Evolutionary conservation across 495 filamentous ascomycete genomes (phyloP).

Genomic region (Penicillium robsamsonii): DNA sequence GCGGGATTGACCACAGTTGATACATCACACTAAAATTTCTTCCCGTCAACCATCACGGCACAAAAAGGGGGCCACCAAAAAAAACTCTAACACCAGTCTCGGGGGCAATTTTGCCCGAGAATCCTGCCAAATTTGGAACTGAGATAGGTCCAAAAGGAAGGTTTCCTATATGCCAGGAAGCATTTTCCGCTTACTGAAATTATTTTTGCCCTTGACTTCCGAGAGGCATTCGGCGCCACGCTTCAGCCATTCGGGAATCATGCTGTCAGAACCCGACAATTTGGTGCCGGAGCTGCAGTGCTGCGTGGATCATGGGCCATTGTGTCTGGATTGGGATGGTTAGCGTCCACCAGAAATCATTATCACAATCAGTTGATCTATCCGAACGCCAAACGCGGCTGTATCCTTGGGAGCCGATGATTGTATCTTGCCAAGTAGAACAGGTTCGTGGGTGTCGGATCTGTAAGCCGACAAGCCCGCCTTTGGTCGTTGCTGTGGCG

Average conservation of each 20-base stretch:
- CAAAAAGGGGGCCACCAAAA: background rate
- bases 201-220: background rate
- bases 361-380: slow-evolving; percentile 3
- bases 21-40: slow-evolving; percentile 12
- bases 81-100: slow-evolving; percentile 1
- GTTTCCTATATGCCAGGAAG: slow-evolving; percentile 11
- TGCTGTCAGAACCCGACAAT: slow-evolving; percentile 37
- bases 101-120: background rate
- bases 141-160: background rate
- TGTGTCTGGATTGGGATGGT: background rate
- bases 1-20: slow-evolving; percentile 1
- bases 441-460: background rate
- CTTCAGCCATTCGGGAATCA: slow-evolving; percentile 5
- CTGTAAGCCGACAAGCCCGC: background rate
- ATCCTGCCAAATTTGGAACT: background rate
- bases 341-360: too few relatives aligned
- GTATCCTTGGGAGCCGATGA: background rate
- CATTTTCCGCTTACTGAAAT: slow-evolving; percentile 7
- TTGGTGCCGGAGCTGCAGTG: slow-evolving; percentile 30
- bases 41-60: slow-evolving; percentile 7
- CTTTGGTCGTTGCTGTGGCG: slow-evolving; percentile 7
- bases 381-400: slow-evolving; percentile 11
- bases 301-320: slow-evolving; percentile 27
- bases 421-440: background rate
- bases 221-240: slow-evolving; percentile 1